A percentile compares a stretch with the other conserved stretches of the same genome.
Conservation (phyloP, 495 filamentous ascomycete genomes). For the Parmelia sp. region DNA sequence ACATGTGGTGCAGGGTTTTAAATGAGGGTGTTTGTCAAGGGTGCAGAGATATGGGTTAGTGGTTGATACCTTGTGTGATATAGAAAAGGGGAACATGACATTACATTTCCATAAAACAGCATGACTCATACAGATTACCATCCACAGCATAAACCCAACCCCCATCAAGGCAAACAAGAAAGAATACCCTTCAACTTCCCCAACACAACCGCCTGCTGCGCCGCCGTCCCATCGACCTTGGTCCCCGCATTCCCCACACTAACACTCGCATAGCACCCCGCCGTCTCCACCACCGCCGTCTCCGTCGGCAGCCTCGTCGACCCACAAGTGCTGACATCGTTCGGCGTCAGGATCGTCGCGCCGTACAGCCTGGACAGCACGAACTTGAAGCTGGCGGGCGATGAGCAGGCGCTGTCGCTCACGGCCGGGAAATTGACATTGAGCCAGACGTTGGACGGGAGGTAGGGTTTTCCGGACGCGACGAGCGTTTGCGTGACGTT, state of each 20-base stretch:
- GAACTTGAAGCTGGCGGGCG: constrained; percentile 48
- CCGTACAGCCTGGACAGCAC: constrained; percentile 54
- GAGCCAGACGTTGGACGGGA: constrained; percentile 52
- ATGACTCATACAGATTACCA: too few species aligned
- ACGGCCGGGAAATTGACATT: constrained; percentile 61
- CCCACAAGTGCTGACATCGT: constrained; percentile 53
- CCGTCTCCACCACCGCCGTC: constrained; percentile 38
- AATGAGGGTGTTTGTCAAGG: too few species aligned
- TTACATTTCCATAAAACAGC: too few species aligned
- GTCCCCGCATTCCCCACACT: constrained; percentile 53
- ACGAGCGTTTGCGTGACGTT: constrained; percentile 50
- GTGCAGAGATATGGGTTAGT: too few species aligned
- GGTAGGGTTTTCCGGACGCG: constrained; percentile 51
- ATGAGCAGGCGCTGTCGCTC: constrained; percentile 39
- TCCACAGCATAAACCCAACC: not conserved
- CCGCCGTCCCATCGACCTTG: constrained; percentile 52
- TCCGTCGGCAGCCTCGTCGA: constrained; percentile 52
- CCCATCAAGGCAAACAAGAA: constrained; percentile 33
- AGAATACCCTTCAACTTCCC: constrained; percentile 49
- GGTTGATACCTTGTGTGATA: too few species aligned
- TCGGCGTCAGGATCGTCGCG: constrained; percentile 42
- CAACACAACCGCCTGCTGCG: constrained; percentile 50
- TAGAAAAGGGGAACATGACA: too few species aligned
- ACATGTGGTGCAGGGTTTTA: too few species aligned
- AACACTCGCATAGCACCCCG: constrained; percentile 55